Evolutionary conservation across 768 basidiomycete genomes (phyloP).

Genomic region (Dictyophora rubrovolvata): DNA sequence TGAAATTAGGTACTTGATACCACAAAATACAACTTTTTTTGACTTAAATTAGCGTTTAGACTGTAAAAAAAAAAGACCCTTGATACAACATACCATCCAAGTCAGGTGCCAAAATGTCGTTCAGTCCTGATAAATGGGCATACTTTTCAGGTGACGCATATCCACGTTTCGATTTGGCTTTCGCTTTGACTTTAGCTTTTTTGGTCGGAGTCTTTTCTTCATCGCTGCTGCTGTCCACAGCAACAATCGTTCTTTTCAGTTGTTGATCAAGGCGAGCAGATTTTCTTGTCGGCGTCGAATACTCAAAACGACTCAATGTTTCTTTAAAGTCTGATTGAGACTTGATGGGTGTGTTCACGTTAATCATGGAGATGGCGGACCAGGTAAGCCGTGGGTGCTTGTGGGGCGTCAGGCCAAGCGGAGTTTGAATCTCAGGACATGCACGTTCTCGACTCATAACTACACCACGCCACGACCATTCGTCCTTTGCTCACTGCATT

Average conservation of each 20-base stretch:
- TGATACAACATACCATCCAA: slow-evolving; percentile 42
- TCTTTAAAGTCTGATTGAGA: too few species aligned
- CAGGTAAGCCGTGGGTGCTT: too few species aligned
- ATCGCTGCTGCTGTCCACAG: not conserved
- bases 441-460: too few species aligned
- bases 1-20: slow-evolving; percentile 55
- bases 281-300: too few species aligned
- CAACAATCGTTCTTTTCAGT: not conserved
- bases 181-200: not conserved
- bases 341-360: too few species aligned
- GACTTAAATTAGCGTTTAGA: not conserved
- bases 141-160: slow-evolving; percentile 44
- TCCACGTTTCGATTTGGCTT: slow-evolving; percentile 22
- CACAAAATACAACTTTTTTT: slow-evolving; percentile 64
- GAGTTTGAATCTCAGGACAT: too few species aligned
- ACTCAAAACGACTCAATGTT: too few species aligned
- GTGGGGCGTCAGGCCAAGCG: too few species aligned
- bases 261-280: too few species aligned
- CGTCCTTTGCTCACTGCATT: not conserved
- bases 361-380: too few species aligned
- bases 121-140: slow-evolving; percentile 38
- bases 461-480: too few species aligned
- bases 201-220: not conserved
- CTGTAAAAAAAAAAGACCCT: not conserved
- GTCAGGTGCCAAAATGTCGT: slow-evolving; percentile 40